phyloP scores from a whole-genome alignment of 305 asterid species.

The Plantago rigida region DNA sequence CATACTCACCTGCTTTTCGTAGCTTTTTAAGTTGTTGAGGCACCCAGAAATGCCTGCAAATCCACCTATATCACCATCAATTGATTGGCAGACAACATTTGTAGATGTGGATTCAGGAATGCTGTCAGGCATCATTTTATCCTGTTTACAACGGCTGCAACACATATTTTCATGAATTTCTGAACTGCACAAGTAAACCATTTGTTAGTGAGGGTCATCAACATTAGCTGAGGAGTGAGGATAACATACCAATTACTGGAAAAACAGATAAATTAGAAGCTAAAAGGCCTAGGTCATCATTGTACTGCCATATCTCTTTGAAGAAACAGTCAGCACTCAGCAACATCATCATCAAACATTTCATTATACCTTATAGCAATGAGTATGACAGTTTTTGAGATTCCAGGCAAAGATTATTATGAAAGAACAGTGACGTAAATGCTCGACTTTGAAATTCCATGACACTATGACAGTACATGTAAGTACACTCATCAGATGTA shows the following conservation, averaged over 20 bases:
- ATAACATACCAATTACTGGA: slow-evolving; percentile 4
- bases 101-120: slow-evolving; percentile 28
- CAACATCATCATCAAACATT: slow-evolving; percentile 12
- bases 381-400: slow-evolving; percentile 12
- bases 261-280: slow-evolving; percentile 13
- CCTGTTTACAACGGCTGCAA: slow-evolving; percentile 59
- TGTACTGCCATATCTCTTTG: not conserved
- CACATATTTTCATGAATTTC: slow-evolving; percentile 87
- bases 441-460: slow-evolving; percentile 12
- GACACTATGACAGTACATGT: slow-evolving; percentile 6
- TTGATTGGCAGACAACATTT: slow-evolving; percentile 31
- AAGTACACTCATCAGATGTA: slow-evolving; percentile 12
- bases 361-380: not conserved
- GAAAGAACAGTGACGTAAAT: slow-evolving; percentile 1
- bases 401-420: slow-evolving; percentile 5
- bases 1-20: slow-evolving; percentile 69
- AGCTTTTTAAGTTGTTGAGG: slow-evolving; percentile 49
- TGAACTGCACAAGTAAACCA: slow-evolving; percentile 43
- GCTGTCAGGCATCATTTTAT: slow-evolving; percentile 32
- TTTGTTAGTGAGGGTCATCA: slow-evolving; percentile 16
- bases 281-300: slow-evolving; percentile 5
- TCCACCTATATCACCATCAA: slow-evolving; percentile 83
- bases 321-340: slow-evolving; percentile 14
- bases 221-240: not conserved
- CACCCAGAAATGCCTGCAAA: slow-evolving; percentile 77